Conservation (phyloP, 768 basidiomycete species). For the Arthromyces matolae region DNA sequence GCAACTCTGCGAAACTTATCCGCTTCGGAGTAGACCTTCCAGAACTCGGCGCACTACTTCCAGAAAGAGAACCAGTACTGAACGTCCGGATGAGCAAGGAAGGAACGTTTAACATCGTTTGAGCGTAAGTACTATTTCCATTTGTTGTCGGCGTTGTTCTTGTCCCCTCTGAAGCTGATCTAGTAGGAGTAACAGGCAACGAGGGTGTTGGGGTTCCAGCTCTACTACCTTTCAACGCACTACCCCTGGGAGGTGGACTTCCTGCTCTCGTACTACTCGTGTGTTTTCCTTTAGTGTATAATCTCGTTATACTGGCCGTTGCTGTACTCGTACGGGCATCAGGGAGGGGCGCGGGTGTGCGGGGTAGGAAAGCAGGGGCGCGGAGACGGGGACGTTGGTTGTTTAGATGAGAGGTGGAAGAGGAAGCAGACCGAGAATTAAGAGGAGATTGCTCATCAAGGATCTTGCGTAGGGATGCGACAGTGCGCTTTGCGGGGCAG, state of each 20-base stretch:
- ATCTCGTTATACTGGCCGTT: conserved; percentile 74
- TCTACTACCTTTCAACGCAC: no score
- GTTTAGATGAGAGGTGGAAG: no score
- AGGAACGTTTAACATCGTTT: conserved; percentile 16
- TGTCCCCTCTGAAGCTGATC: not conserved
- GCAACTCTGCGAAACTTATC: conserved; percentile 76
- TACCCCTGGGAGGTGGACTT: conserved; percentile 17
- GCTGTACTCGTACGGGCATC: conserved; percentile 64
- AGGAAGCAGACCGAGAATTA: no score
- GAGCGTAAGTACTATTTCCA: no score
- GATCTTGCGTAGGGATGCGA: conserved; percentile 67
- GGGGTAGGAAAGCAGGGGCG: conserved; percentile 37
- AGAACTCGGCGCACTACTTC: conserved; percentile 40
- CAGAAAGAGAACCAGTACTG: conserved; percentile 10
- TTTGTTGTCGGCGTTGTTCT: conserved; percentile 24
- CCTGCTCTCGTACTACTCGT: conserved; percentile 44
- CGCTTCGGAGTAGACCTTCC: conserved; percentile 58
- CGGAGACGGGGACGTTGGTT: conserved; percentile 17
- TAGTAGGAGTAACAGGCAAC: conserved; percentile 12
- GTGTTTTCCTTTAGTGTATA: conserved; percentile 59
- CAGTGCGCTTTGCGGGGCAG: conserved; percentile 57
- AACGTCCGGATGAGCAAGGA: not conserved
- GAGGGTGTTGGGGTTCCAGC: no score
- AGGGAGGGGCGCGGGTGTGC: conserved; percentile 51
- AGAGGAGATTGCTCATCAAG: conserved; percentile 50